Evolutionary conservation across 2,329 filamentous ascomycete genomes (phyloP).

Genomic region (Cercospora sojina): DNA sequence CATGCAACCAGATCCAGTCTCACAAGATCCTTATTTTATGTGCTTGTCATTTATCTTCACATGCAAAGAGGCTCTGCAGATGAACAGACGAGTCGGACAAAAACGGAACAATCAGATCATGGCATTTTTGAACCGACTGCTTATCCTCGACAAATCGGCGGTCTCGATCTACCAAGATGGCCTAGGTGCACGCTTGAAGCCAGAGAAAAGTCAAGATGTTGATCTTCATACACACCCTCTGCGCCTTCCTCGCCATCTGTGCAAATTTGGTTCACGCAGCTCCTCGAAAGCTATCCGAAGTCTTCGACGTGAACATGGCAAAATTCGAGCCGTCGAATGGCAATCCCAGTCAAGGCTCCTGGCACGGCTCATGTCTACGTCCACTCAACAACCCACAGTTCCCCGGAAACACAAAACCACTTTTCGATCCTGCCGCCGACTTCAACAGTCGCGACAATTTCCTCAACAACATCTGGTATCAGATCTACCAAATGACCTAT

Average conservation of each 20-base stretch:
- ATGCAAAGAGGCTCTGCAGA: not conserved
- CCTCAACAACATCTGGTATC: slow-evolving; percentile 7
- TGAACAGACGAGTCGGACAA: not conserved
- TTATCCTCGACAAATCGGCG: not conserved
- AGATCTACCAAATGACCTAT: slow-evolving; percentile 4
- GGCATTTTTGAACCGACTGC: not conserved
- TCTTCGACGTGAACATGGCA: not conserved
- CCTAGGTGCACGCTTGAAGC: not conserved
- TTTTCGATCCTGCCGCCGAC: not conserved
- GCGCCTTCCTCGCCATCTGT: not conserved
- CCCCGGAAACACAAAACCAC: not conserved
- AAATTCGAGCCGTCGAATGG: not conserved
- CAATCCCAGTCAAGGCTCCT: not conserved
- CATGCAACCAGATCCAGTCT: not conserved
- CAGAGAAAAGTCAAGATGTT: not conserved
- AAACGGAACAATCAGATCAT: not conserved
- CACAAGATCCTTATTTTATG: not conserved
- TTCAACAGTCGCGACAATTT: not conserved
- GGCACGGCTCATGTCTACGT: not conserved
- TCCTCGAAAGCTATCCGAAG: not conserved
- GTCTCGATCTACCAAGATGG: not conserved
- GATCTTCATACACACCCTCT: not conserved
- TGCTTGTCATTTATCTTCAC: not conserved
- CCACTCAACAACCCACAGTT: not conserved
- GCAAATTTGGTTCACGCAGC: not conserved